Evolutionary conservation across 257 asterid species (phyloP).

Genomic region (Jacaranda mimosifolia): DNA sequence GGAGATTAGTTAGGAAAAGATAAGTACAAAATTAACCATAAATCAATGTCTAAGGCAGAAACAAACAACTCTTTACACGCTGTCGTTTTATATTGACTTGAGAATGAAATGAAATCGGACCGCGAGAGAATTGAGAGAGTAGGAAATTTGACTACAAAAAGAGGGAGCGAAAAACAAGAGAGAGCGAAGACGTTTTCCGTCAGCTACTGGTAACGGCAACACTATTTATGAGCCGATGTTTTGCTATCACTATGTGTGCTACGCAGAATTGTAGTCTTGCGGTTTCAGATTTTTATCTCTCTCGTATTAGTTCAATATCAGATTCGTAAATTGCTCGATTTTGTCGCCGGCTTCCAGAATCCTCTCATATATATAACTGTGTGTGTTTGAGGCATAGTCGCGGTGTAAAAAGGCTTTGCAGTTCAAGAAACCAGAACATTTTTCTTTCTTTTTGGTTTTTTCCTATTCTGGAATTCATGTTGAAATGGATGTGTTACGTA

Average conservation of each 20-base stretch:
- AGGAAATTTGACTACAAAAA: not conserved
- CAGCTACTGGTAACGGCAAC: conserved; percentile 19
- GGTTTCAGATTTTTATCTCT: conserved; percentile 6
- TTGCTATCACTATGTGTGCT: not conserved
- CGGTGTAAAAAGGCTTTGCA: not conserved
- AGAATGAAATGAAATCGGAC: conserved; percentile 5
- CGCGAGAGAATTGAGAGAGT: conserved; percentile 1
- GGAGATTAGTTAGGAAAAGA: conserved; percentile 30
- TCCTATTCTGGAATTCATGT: not conserved
- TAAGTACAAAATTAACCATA: conserved; percentile 49
- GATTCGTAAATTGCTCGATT: conserved; percentile 22
- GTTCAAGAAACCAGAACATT: not conserved
- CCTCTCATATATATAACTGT: conserved; percentile 7
- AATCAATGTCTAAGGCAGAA: conserved; percentile 44
- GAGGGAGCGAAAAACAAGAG: not conserved
- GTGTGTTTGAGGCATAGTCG: not conserved
- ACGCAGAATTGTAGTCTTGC: conserved; percentile 28
- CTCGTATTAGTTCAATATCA: conserved; percentile 13
- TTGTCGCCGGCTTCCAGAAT: conserved; percentile 5
- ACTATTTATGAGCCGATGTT: conserved; percentile 29
- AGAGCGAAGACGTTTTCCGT: conserved; percentile 18
- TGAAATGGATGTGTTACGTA: not conserved
- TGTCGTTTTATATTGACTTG: conserved; percentile 29
- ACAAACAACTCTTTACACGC: conserved; percentile 33
- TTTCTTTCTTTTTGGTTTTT: conserved; percentile 6